Conservation (phyloP, 768 basidiomycete genomes). For the Termitomyces sp. region DNA sequence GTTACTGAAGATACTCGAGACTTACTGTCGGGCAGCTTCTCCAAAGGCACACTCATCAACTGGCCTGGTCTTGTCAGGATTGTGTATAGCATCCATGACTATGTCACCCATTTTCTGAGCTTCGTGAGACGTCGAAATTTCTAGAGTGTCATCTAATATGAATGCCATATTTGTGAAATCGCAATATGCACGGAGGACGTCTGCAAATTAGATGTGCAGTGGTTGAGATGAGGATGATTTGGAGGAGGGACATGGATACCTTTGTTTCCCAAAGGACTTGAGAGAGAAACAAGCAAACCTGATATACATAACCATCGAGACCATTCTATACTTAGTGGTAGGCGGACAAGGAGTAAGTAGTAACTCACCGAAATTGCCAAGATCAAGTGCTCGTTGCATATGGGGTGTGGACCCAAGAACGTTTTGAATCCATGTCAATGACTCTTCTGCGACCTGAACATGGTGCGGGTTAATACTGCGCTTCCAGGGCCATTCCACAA, state of each 20-base stretch:
- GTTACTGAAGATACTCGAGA: constrained; percentile 31
- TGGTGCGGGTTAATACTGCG: constrained; percentile 37
- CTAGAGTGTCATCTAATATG: constrained; percentile 48
- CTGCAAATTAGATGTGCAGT: constrained; percentile 5
- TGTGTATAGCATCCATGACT: too few species aligned
- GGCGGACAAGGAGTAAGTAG: too few species aligned
- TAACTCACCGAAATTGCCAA: constrained; percentile 38
- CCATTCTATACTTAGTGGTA: neutral
- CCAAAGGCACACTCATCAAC: constrained; percentile 33
- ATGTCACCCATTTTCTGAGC: constrained; percentile 27
- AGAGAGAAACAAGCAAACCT: constrained; percentile 36
- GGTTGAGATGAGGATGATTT: neutral
- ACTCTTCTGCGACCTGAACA: constrained; percentile 26
- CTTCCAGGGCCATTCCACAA: constrained; percentile 41
- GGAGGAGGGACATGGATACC: constrained; percentile 23
- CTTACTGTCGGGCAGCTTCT: too few species aligned
- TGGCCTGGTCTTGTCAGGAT: constrained; percentile 32
- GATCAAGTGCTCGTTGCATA: constrained; percentile 36
- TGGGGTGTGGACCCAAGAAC: too few species aligned
- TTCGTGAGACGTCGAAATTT: constrained; percentile 27
- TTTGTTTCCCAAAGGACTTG: constrained; percentile 30
- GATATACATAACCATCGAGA: neutral
- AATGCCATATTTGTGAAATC: constrained; percentile 52
- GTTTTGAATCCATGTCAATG: too few species aligned
- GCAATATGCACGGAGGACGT: constrained; percentile 30